Percentiles rank a stretch among this genome's conserved stretches.
Evolutionary conservation across 768 basidiomycete genomes (phyloP).

Genomic region (Naganishia vishniacii): DNA sequence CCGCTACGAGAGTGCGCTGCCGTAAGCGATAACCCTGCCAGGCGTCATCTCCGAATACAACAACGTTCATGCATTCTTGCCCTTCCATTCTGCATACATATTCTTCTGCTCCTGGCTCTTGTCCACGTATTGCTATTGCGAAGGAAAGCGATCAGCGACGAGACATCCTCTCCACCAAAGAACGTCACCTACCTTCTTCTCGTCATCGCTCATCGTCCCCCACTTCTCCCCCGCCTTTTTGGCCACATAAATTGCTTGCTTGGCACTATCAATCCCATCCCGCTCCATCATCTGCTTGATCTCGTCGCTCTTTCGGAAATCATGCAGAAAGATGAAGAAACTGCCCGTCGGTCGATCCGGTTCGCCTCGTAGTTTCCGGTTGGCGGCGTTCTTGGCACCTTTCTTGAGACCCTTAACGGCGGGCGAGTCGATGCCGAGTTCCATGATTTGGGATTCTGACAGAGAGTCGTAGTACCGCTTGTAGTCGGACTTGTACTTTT

Average conservation of each 20-base stretch:
- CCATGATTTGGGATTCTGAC: background rate
- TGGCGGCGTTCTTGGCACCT: background rate
- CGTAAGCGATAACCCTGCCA: too few species aligned
- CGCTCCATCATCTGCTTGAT: slow-evolving; percentile 10
- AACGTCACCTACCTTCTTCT: slow-evolving; percentile 25
- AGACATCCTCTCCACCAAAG: background rate
- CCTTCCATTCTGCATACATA: slow-evolving; percentile 12
- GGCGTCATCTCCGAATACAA: background rate
- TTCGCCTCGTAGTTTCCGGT: slow-evolving; percentile 19
- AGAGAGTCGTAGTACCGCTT: slow-evolving; percentile 26
- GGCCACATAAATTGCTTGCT: slow-evolving; percentile 12
- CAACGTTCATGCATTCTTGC: background rate
- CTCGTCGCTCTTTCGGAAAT: slow-evolving; percentile 24
- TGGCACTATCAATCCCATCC: slow-evolving; percentile 12
- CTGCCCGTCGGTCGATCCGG: slow-evolving; percentile 12
- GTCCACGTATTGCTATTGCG: slow-evolving; percentile 14
- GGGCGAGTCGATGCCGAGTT: slow-evolving; percentile 14
- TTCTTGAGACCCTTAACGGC: slow-evolving; percentile 3
- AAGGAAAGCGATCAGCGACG: too few species aligned
- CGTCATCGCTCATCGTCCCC: slow-evolving; percentile 23
- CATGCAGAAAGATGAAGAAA: slow-evolving; percentile 24
- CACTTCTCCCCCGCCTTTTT: slow-evolving; percentile 28
- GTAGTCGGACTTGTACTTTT: slow-evolving; percentile 23
- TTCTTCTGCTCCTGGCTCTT: background rate
- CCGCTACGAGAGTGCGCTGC: too few species aligned